phyloP scores from a whole-genome alignment of 2,329 filamentous ascomycete genomes.

The Penicillium olsonii region DNA sequence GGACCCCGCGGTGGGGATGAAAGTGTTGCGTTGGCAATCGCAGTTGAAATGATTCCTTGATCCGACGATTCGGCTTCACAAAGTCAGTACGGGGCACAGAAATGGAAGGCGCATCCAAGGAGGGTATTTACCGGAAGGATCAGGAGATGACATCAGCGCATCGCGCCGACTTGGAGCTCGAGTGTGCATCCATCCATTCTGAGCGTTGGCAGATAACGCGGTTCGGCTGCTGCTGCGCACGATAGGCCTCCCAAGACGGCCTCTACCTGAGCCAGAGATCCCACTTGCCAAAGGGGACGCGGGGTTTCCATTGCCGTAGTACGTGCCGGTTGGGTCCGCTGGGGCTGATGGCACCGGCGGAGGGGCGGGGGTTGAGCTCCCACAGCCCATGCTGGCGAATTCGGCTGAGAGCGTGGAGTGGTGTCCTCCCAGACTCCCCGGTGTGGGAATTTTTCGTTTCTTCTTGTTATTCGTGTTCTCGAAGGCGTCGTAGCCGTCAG shows the following conservation, averaged over 20 bases:
- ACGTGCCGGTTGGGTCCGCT: conserved; percentile 53
- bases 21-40: conserved; percentile 80
- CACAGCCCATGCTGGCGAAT: conserved; percentile 64
- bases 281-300: conserved; percentile 63
- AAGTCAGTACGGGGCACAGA: conserved; percentile 9
- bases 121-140: conserved; percentile 32
- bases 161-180: conserved; percentile 53
- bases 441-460: conserved; percentile 95
- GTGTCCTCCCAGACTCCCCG: conserved; percentile 67
- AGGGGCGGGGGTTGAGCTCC: conserved; percentile 45
- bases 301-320: conserved; percentile 58
- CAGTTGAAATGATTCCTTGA: conserved; percentile 86
- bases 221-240: conserved; percentile 58
- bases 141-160: conserved; percentile 49
- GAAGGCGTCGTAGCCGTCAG: conserved; percentile 93
- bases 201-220: conserved; percentile 62
- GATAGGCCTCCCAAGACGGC: conserved; percentile 69
- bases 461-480: conserved; percentile 99
- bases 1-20: conserved; percentile 63
- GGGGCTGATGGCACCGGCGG: conserved; percentile 46
- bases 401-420: conserved; percentile 63
- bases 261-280: conserved; percentile 81
- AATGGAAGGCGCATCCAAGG: neutral
- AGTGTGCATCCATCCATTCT: conserved; percentile 55
- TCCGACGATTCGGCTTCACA: conserved; percentile 45